Evolutionary conservation across 176 grass and related monocot species (phyloP), one percentile per base, ranked within the genome.

Genomic region (Secale cereale): DNA sequence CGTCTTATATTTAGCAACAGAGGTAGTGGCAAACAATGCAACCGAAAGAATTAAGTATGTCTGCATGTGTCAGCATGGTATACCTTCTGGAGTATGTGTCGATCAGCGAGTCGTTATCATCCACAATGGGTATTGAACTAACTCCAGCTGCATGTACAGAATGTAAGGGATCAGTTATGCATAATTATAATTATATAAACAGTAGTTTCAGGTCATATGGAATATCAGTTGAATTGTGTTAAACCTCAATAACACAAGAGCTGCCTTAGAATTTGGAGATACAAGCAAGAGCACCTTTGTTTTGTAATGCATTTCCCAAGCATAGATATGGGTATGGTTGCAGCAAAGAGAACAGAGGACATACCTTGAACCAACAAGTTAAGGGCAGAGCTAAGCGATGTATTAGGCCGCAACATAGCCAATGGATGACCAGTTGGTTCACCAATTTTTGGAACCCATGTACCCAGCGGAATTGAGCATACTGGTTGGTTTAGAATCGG

Each of bases 71-170:
- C 15, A 37, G 70, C 91, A 40, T 40, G 37, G 37, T 10, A 40
- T 40, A 97, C 97, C 97, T 99, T 91, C 97, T 94, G 74, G 97
- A 99, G 66, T 99, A 99, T 64, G 86, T 97, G 72, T 99, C 97
- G 59, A 99, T 66, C 63, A 99, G 90, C 2, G 94, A 92, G 43
- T 97, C 94, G 65, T 94, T 97, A 30, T 99, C 97, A 86, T 99
- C 97, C 70, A 99, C 94, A 29, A 99, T 94, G 20, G 97, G 86
- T 92, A 99, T 91, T 82, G 97, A 94, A 76, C 97, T 97, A 52
- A 99, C 91, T 82, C 86, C 86, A 89, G 91, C 97, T 99, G 84
- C 59, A 91, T 40, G 20, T 57, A 86, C 12, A 65, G 26, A 36
- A 59, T 28, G 13, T 78, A 76, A 94, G 27, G 33, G n/a, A 61